phyloP scores from a whole-genome alignment of 2,329 filamentous ascomycete genomes.

The Neonectria punicea region DNA sequence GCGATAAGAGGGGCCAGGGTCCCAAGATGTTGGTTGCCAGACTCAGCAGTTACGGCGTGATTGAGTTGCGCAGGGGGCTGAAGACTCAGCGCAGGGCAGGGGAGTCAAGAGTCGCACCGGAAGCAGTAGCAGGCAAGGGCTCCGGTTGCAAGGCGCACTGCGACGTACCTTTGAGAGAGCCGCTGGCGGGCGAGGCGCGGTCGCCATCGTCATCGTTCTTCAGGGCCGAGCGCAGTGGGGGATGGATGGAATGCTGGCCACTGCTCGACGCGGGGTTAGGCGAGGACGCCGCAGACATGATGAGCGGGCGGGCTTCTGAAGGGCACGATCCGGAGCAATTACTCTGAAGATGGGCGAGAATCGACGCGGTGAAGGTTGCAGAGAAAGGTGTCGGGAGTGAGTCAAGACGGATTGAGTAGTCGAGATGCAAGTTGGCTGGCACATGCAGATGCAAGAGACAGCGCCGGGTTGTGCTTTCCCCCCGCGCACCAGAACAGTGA shows the following conservation, averaged over 20 bases:
- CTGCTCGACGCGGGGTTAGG: constrained; percentile 37
- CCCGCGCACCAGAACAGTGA: constrained; percentile 28
- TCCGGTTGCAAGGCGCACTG: neutral
- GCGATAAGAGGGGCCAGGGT: constrained; percentile 23
- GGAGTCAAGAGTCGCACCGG: constrained; percentile 7
- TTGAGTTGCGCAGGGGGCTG: constrained; percentile 20
- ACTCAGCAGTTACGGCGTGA: constrained; percentile 15
- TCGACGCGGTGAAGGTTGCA: constrained; percentile 16
- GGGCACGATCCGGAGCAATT: neutral
- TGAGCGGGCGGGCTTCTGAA: constrained; percentile 16
- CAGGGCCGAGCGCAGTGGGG: constrained; percentile 55
- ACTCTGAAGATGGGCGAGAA: neutral
- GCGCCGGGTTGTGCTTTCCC: constrained; percentile 32
- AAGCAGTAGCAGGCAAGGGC: constrained; percentile 11
- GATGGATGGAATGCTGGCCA: constrained; percentile 30
- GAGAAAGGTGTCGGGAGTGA: constrained; percentile 23
- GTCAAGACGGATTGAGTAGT: constrained; percentile 21
- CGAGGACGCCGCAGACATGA: constrained; percentile 42
- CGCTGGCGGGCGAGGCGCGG: constrained; percentile 49
- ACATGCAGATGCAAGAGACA: constrained; percentile 40
- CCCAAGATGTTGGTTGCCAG: constrained; percentile 17
- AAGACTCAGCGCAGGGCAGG: constrained; percentile 21
- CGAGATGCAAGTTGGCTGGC: constrained; percentile 33
- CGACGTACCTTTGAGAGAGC: constrained; percentile 57
- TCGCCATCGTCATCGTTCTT: constrained; percentile 57